phyloP scores from a whole-genome alignment of 2,329 filamentous ascomycete species.

The Fulvia fulva region DNA sequence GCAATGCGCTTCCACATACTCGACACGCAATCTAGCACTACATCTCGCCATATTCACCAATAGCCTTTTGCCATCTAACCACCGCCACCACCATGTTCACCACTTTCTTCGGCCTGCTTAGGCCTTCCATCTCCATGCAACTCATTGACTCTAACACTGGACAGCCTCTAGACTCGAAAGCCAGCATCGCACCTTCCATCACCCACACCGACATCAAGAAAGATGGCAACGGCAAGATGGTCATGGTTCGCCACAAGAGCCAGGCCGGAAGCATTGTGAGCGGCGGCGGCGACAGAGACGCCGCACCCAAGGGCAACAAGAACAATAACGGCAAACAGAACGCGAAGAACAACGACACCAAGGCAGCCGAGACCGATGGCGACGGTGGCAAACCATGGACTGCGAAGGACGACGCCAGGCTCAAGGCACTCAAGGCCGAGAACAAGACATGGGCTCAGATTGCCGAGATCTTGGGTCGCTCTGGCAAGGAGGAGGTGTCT shows the following conservation, averaged over 20 bases:
- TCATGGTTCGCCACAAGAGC: conserved; percentile 25
- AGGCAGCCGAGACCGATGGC: background rate
- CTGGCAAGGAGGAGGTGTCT: conserved; percentile 2
- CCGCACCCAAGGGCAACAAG: conserved; percentile 27
- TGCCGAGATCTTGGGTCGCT: conserved; percentile 10
- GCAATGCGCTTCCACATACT: background rate
- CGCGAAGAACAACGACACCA: background rate
- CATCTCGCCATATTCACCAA: background rate
- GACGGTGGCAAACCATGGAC: conserved; percentile 23
- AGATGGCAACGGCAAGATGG: conserved; percentile 23
- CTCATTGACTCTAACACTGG: conserved; percentile 30
- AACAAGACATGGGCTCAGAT: conserved; percentile 14
- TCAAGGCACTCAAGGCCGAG: conserved; percentile 24
- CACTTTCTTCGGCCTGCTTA: conserved; percentile 11
- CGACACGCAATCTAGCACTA: background rate
- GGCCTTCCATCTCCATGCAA: conserved; percentile 17
- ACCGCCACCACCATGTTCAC: conserved; percentile 6
- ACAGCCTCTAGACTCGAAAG: conserved; percentile 22
- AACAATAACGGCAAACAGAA: background rate
- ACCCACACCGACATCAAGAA: conserved; percentile 27
- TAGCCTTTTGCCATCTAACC: background rate
- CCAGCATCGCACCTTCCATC: conserved; percentile 1
- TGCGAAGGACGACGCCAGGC: conserved; percentile 38
- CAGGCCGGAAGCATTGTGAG: background rate
- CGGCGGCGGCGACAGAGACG: background rate